A percentile compares a stretch with the other conserved stretches of the same genome.
phyloP scores from a whole-genome alignment of 495 filamentous ascomycete species.

The Aspergillus ellipticus region DNA sequence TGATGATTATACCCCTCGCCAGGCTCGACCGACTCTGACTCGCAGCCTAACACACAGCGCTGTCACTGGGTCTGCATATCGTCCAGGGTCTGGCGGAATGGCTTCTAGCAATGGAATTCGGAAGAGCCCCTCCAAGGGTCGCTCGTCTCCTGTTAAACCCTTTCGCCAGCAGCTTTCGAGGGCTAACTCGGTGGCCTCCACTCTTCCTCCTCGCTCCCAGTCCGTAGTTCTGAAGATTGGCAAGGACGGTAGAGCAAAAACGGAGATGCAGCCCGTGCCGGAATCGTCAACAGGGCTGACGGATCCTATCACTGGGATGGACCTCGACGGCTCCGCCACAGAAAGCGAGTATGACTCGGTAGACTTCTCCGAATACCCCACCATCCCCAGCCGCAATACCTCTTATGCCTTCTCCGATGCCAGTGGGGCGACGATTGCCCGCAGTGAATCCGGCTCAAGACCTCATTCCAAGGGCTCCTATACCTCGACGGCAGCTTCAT shows the following conservation, averaged over 20 bases:
- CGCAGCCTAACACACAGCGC: conserved; percentile 54
- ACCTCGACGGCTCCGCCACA: conserved; percentile 44
- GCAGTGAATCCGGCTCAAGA: conserved; percentile 53
- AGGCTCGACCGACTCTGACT: conserved; percentile 51
- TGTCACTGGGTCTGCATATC: conserved; percentile 25
- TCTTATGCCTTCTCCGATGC: conserved; percentile 60
- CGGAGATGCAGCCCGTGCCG: conserved; percentile 61
- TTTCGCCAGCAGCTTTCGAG: conserved; percentile 31
- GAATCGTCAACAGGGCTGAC: conserved; percentile 40
- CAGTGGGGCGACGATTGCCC: conserved; percentile 43
- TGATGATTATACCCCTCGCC: conserved; percentile 38
- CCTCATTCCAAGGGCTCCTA: conserved; percentile 51
- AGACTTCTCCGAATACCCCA: conserved; percentile 63
- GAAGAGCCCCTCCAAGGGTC: conserved; percentile 45
- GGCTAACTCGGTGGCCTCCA: conserved; percentile 29
- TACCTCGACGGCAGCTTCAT: conserved; percentile 41
- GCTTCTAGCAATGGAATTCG: conserved; percentile 38
- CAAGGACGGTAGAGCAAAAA: conserved; percentile 64
- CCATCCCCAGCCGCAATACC: conserved; percentile 58
- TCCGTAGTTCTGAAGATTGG: conserved; percentile 69
- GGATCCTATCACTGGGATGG: conserved; percentile 40
- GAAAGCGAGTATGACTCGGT: conserved; percentile 54
- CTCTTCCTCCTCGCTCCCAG: conserved; percentile 34
- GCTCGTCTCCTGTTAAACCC: conserved; percentile 37
- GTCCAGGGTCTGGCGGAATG: conserved; percentile 27